Conservation (phyloP, 1,284 basidiomycete genomes). For the Cystobasidium pallidum region DNA sequence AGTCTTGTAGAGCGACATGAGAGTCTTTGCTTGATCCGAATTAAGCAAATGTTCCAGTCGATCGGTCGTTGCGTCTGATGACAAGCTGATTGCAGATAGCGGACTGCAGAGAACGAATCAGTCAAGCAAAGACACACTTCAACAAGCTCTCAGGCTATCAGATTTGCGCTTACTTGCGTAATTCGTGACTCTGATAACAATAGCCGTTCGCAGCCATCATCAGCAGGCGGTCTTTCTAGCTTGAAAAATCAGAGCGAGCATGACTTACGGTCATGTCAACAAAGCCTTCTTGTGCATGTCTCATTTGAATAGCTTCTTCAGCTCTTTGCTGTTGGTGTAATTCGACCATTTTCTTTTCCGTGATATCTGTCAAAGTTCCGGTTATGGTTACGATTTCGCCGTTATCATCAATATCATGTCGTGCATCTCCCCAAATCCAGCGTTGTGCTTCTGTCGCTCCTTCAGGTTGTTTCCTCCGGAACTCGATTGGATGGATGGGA, state of each 20-base stretch:
- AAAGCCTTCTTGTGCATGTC: conserved; percentile 50
- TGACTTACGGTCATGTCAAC: conserved; percentile 49
- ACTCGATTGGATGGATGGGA: conserved; percentile 42
- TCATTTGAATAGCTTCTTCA: conserved; percentile 50
- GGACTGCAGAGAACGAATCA: conserved; percentile 45
- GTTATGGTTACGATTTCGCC: conserved; percentile 32
- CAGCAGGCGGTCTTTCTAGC: not conserved
- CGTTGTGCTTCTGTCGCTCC: not conserved
- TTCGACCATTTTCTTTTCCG: conserved; percentile 46
- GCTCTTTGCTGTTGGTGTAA: conserved; percentile 48
- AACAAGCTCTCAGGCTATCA: no score
- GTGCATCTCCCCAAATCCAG: conserved; percentile 42
- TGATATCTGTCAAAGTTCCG: conserved; percentile 51
- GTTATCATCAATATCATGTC: conserved; percentile 44
- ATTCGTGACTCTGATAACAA: conserved; percentile 16
- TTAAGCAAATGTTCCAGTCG: conserved; percentile 43
- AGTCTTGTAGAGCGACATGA: conserved; percentile 1
- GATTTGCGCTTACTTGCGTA: conserved; percentile 38
- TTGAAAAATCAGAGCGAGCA: not conserved
- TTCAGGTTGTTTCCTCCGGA: conserved; percentile 44
- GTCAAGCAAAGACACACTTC: not conserved
- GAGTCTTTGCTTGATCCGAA: not conserved
- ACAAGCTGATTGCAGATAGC: conserved; percentile 50
- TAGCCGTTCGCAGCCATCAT: not conserved
- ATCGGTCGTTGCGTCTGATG: conserved; percentile 49